Percentiles rank a stretch among this genome's conserved stretches.
Conservation (phyloP, 352 stramenopile species). For the Pythium angustatum region DNA sequence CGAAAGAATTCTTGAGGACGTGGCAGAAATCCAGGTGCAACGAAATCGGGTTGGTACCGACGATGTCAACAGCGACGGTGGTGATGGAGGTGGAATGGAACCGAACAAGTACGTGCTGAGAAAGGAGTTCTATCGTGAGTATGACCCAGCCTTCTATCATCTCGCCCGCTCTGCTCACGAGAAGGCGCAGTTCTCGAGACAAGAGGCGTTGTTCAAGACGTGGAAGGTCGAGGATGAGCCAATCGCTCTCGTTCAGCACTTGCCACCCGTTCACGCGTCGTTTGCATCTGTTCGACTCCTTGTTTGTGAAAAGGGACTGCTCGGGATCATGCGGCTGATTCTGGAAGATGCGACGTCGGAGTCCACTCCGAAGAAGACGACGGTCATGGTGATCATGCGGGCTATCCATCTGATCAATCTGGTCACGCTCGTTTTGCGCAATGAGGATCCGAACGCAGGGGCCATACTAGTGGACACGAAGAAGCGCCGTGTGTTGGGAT, state of each 20-base stretch:
- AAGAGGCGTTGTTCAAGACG: constrained; percentile 81
- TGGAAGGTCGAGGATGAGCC: constrained; percentile 73
- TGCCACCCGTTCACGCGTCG: constrained; percentile 58
- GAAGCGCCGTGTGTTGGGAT: constrained; percentile 42
- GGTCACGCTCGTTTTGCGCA: constrained; percentile 60
- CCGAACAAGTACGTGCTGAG: constrained; percentile 79
- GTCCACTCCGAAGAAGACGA: constrained; percentile 49
- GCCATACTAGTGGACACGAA: constrained; percentile 34
- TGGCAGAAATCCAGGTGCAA: constrained; percentile 64
- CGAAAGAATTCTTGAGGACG: constrained; percentile 65
- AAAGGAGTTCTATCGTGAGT: constrained; percentile 76
- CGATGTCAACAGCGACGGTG: constrained; percentile 21
- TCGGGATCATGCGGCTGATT: constrained; percentile 65
- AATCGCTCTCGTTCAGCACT: constrained; percentile 63
- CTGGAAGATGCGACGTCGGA: constrained; percentile 57
- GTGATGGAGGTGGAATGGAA: constrained; percentile 53
- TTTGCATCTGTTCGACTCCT: constrained; percentile 55
- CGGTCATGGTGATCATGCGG: constrained; percentile 67
- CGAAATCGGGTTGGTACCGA: background rate
- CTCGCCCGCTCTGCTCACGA: constrained; percentile 74
- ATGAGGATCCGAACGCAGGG: constrained; percentile 28
- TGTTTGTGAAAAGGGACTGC: constrained; percentile 59
- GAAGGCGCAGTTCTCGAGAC: constrained; percentile 73
- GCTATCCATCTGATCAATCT: constrained; percentile 72
- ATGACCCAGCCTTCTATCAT: constrained; percentile 82